Percentiles rank a stretch among this genome's conserved stretches.
Conservation (phyloP, 495 filamentous ascomycete species). For the Annulohypoxylon maeteangense region DNA sequence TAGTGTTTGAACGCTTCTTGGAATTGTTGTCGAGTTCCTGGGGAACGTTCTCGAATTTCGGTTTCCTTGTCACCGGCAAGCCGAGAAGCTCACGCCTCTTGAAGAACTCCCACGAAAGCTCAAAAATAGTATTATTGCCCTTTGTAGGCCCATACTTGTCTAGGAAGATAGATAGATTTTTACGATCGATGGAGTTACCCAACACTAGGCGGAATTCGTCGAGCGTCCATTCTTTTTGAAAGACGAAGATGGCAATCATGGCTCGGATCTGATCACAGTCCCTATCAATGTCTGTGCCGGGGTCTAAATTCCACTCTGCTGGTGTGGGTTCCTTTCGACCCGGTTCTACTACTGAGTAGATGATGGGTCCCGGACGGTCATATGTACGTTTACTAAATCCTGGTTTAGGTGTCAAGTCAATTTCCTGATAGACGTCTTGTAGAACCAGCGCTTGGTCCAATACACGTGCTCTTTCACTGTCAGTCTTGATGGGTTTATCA, state of each 20-base stretch:
- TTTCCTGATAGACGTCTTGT: neutral
- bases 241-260: conserved; percentile 29
- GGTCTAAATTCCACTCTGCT: neutral
- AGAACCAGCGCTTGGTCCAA: neutral
- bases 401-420: conserved; percentile 20
- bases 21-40: conserved; percentile 4
- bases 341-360: neutral
- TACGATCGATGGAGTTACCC: neutral
- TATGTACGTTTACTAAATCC: conserved; percentile 1
- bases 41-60: neutral
- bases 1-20: conserved; percentile 7
- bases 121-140: conserved; percentile 7
- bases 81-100: conserved; percentile 36
- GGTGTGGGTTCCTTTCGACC: neutral
- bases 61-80: neutral
- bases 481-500: neutral
- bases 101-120: conserved; percentile 40
- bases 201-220: conserved; percentile 30
- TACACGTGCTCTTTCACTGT: neutral
- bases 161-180: conserved; percentile 23
- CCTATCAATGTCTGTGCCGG: conserved; percentile 22
- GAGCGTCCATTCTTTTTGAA: conserved; percentile 20
- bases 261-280: conserved; percentile 39
- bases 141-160: conserved; percentile 8
- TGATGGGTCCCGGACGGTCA: neutral